Percentiles rank a stretch among this genome's conserved stretches.
These are phyloP conservation scores for Fraxinus ornus DNA, from an alignment of 305 asterid species.

Conservation along the genomic window DNA sequence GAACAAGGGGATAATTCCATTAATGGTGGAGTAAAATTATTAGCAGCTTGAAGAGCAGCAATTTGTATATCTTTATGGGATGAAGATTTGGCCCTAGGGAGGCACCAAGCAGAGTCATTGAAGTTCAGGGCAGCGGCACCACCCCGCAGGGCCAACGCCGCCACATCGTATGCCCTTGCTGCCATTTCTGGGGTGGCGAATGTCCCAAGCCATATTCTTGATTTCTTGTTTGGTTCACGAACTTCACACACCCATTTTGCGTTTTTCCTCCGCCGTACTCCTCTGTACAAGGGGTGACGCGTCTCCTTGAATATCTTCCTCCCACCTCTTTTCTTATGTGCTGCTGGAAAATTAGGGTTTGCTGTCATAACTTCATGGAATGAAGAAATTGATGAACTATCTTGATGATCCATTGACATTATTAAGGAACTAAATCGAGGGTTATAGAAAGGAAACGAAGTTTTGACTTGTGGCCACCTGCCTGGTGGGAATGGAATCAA, in stretches of 20 bases:
- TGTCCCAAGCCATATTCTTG: slow-evolving; percentile 57
- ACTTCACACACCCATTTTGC: slow-evolving; percentile 49
- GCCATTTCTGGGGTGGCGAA: slow-evolving; percentile 46
- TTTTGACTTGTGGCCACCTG: not conserved
- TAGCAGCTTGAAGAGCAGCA: slow-evolving; percentile 37
- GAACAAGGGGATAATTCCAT: not conserved
- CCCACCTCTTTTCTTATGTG: slow-evolving; percentile 39
- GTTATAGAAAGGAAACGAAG: not conserved
- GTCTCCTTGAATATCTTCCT: slow-evolving; percentile 44
- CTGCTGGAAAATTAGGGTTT: not conserved
- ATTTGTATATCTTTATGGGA: slow-evolving; percentile 39
- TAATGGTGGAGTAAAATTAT: slow-evolving; percentile 17
- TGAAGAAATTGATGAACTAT: not conserved
- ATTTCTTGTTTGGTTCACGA: slow-evolving; percentile 44
- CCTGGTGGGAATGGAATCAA: not conserved
- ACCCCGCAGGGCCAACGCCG: slow-evolving; percentile 42
- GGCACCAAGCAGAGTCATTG: slow-evolving; percentile 25
- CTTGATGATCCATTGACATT: not conserved
- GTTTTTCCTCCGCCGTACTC: slow-evolving; percentile 45
- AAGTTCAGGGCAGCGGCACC: slow-evolving; percentile 40
- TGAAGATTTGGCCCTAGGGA: slow-evolving; percentile 37
- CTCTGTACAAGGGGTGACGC: slow-evolving; percentile 46
- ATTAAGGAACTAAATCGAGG: not conserved
- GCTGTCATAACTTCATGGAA: not conserved
- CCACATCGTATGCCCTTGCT: slow-evolving; percentile 52